Percentiles rank a stretch among this genome's conserved stretches.
phyloP scores from a whole-genome alignment of 208 protist genomes.

The Leishmania turanica region DNA sequence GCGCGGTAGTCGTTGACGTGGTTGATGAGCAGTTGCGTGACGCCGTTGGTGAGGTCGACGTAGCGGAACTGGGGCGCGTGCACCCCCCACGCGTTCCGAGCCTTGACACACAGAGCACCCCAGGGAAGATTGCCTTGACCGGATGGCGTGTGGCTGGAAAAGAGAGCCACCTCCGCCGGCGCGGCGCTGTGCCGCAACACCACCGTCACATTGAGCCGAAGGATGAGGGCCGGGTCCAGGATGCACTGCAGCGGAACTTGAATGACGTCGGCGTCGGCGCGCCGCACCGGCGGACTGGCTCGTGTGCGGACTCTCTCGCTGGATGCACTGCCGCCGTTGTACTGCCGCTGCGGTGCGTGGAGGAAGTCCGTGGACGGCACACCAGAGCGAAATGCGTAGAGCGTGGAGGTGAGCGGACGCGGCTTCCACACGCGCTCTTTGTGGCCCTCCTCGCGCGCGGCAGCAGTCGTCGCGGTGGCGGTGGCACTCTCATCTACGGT shows the following conservation, averaged over 20 bases:
- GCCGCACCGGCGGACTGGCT: constrained; percentile 11
- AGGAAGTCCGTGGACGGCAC: neutral
- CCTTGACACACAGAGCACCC: constrained; percentile 15
- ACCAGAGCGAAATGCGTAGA: constrained; percentile 12
- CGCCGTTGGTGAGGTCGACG: constrained; percentile 7
- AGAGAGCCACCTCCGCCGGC: constrained; percentile 16
- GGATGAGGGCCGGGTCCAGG: constrained; percentile 6
- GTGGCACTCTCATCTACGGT: neutral
- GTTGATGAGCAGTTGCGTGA: constrained; percentile 14
- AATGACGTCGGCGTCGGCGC: constrained; percentile 13
- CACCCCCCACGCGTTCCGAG: constrained; percentile 13
- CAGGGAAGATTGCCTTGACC: constrained; percentile 15
- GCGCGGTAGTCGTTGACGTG: constrained; percentile 15
- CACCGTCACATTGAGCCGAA: constrained; percentile 7
- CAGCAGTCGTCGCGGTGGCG: neutral
- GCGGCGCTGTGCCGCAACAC: constrained; percentile 21
- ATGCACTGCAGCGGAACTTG: constrained; percentile 8
- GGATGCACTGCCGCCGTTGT: neutral
- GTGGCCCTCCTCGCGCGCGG: neutral
- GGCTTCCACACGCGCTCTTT: neutral
- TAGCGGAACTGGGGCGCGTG: constrained; percentile 20
- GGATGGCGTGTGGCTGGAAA: constrained; percentile 4
- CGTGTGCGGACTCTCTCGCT: neutral
- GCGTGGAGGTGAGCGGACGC: neutral
- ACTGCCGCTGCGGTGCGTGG: neutral